A percentile compares a stretch with the other conserved stretches of the same genome.
Conservation (phyloP, 306 rosid species). For the Rubus parviflorus region DNA sequence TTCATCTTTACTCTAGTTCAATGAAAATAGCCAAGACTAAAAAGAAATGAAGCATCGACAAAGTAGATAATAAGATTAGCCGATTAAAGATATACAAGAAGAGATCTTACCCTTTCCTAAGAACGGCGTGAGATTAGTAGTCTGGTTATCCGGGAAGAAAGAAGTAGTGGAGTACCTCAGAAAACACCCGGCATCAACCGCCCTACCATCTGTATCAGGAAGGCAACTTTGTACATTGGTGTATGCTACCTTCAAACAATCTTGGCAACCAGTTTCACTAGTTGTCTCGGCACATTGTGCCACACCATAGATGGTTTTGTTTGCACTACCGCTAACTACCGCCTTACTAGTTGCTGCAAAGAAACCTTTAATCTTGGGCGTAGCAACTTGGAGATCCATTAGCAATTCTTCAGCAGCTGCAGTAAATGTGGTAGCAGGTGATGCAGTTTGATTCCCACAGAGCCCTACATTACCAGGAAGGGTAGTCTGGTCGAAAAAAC, state of each 20-base stretch:
- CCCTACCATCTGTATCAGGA: conserved; percentile 44
- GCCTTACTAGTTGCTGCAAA: conserved; percentile 42
- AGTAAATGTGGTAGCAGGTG: conserved; percentile 20
- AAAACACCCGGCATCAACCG: conserved; percentile 66
- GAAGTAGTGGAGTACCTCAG: conserved; percentile 53
- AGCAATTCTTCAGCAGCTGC: conserved; percentile 23
- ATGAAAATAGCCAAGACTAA: background rate
- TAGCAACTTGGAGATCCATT: conserved; percentile 31
- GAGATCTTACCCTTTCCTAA: conserved; percentile 35
- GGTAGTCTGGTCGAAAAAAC: conserved; percentile 37
- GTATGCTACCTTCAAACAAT: conserved; percentile 45
- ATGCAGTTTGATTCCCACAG: conserved; percentile 30
- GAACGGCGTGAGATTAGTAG: conserved; percentile 36
- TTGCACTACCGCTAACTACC: conserved; percentile 17
- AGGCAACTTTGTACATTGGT: conserved; percentile 42
- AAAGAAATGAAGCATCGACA: background rate
- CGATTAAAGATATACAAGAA: background rate
- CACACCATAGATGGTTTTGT: conserved; percentile 41
- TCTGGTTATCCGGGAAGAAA: conserved; percentile 53
- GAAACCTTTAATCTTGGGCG: conserved; percentile 40
- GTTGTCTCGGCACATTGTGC: conserved; percentile 64
- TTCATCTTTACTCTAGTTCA: background rate
- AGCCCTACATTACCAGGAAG: conserved; percentile 27
- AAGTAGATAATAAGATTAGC: background rate
- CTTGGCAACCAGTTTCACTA: conserved; percentile 26